Percentiles rank a stretch among this genome's conserved stretches.
phyloP scores from a whole-genome alignment of 768 basidiomycete genomes.

The Scleroderma bovista region DNA sequence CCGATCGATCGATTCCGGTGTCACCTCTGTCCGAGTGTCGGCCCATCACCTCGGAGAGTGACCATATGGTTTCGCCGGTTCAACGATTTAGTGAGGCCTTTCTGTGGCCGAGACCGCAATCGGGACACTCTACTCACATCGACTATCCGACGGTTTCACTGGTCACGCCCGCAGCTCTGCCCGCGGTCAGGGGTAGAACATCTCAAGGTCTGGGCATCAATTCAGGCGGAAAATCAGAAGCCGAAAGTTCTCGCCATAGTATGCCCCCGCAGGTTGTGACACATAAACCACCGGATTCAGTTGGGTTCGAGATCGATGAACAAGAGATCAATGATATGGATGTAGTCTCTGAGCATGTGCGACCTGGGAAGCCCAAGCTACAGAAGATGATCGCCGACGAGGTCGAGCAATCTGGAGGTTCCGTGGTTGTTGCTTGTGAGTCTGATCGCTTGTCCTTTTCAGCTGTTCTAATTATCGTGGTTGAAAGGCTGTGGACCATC shows the following conservation, averaged over 20 bases:
- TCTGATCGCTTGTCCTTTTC: constrained; percentile 11
- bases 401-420: constrained; percentile 47
- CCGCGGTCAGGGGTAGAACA: neutral
- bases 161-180: neutral
- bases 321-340: constrained; percentile 56
- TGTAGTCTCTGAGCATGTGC: constrained; percentile 54
- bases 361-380: constrained; percentile 63
- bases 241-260: neutral
- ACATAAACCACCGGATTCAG: neutral
- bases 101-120: neutral
- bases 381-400: constrained; percentile 61
- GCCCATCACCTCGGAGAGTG: constrained; percentile 11
- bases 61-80: constrained; percentile 5
- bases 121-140: neutral
- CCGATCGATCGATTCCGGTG: constrained; percentile 14
- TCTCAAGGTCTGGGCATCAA: neutral
- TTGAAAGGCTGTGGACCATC: constrained; percentile 72
- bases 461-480: neutral
- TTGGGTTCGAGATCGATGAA: constrained; percentile 45
- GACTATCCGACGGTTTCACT: constrained; percentile 6
- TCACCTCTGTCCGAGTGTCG: constrained; percentile 17
- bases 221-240: constrained; percentile 6
- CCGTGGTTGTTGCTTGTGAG: constrained; percentile 67
- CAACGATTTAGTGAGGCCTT: constrained; percentile 8
- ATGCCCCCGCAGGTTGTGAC: neutral